Conservation (phyloP, 2,329 filamentous ascomycete genomes). For the Neurospora sp. region DNA sequence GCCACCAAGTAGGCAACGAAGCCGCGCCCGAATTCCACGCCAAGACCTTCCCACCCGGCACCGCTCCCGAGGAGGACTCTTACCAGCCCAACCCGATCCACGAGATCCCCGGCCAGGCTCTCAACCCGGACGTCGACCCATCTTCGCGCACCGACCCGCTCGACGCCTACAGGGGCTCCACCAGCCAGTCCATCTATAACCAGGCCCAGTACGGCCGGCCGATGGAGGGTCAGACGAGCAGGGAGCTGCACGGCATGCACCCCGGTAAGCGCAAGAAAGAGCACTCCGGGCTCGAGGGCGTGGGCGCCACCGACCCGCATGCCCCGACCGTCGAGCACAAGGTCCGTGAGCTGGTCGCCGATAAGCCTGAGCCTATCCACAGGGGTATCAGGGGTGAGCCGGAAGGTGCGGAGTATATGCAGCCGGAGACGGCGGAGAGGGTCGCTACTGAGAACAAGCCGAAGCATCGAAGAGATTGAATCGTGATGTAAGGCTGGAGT, state of each 20-base stretch:
- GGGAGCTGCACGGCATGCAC: slow-evolving; percentile 29
- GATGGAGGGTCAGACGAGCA: slow-evolving; percentile 30
- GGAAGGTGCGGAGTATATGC: slow-evolving; percentile 7
- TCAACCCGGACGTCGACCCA: slow-evolving; percentile 19
- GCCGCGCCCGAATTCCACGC: slow-evolving; percentile 53
- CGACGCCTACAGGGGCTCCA: slow-evolving; percentile 33
- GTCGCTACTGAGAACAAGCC: slow-evolving; percentile 13
- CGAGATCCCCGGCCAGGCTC: slow-evolving; percentile 28
- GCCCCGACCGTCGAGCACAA: slow-evolving; percentile 15
- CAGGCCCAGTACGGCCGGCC: slow-evolving; percentile 34
- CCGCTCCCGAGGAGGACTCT: slow-evolving; percentile 41
- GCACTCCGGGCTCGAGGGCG: slow-evolving; percentile 29
- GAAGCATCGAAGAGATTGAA: neutral
- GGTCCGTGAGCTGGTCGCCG: slow-evolving; percentile 20
- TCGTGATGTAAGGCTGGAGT: too few relatives aligned
- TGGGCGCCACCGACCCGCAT: slow-evolving; percentile 22
- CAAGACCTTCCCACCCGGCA: slow-evolving; percentile 50
- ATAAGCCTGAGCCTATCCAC: slow-evolving; percentile 16
- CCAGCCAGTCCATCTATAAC: slow-evolving; percentile 33
- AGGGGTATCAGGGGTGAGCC: slow-evolving; percentile 6
- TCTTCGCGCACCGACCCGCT: slow-evolving; percentile 21
- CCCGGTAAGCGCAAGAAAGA: slow-evolving; percentile 26
- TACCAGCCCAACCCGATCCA: slow-evolving; percentile 29
- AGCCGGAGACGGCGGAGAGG: slow-evolving; percentile 9
- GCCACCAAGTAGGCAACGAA: slow-evolving; percentile 51